A percentile compares a stretch with the other conserved stretches of the same genome.
phyloP scores from a whole-genome alignment of 345 rosid species.

The Eucalyptus virginea region DNA sequence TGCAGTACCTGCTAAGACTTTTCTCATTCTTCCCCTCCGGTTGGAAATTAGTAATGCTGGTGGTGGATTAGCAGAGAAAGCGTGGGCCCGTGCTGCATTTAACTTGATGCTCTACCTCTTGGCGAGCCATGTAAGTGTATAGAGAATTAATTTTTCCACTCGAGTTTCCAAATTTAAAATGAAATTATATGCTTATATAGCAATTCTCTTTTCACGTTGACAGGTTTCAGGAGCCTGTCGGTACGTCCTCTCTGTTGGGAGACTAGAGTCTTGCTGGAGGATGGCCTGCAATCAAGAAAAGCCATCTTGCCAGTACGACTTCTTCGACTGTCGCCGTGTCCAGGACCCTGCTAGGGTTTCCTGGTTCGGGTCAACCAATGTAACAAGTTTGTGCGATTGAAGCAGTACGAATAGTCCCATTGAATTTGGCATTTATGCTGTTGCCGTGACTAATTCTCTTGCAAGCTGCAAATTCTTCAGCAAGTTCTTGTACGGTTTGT shows the following conservation, averaged over 20 bases:
- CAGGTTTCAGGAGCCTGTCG: constrained; percentile 26
- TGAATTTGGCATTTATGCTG: neutral
- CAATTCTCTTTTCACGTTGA: neutral
- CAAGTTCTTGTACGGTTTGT: constrained; percentile 17
- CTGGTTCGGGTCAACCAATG: neutral
- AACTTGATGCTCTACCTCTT: constrained; percentile 25
- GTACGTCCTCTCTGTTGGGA: constrained; percentile 23
- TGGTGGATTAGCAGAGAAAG: constrained; percentile 9
- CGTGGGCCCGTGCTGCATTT: constrained; percentile 21
- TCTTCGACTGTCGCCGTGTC: constrained; percentile 2
- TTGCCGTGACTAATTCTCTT: neutral
- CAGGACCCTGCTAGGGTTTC: neutral
- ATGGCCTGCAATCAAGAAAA: constrained; percentile 10
- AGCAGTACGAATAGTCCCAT: neutral
- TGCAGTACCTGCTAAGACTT: constrained; percentile 17
- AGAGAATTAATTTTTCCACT: neutral
- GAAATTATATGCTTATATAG: neutral
- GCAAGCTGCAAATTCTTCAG: constrained; percentile 3
- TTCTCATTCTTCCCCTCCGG: constrained; percentile 9
- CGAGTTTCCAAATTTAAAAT: neutral
- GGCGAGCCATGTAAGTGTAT: constrained; percentile 22
- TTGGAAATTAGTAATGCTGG: constrained; percentile 6
- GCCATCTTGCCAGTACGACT: neutral
- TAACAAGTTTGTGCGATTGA: neutral
- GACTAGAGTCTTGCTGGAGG: constrained; percentile 24